A percentile compares a stretch with the other conserved stretches of the same genome.
phyloP scores from a whole-genome alignment of 202 grass and related monocot genomes.

The Cymbopogon flexuosus region DNA sequence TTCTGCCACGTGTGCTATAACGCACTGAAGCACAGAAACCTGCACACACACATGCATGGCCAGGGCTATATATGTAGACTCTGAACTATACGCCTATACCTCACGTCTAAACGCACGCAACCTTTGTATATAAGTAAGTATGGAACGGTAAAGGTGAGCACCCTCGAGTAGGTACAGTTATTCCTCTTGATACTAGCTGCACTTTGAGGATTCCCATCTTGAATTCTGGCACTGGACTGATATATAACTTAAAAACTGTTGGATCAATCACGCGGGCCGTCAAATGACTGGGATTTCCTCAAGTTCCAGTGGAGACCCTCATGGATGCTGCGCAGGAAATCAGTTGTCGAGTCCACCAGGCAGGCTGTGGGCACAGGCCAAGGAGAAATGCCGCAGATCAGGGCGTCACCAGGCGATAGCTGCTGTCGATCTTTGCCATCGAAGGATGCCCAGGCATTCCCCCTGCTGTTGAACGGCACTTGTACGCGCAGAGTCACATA shows the following conservation, averaged over 20 bases:
- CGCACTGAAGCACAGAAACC: not conserved
- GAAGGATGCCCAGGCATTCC: slow-evolving; percentile 83
- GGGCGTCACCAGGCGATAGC: slow-evolving; percentile 65
- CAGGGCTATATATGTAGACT: slow-evolving; percentile 5
- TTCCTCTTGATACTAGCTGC: slow-evolving; percentile 17
- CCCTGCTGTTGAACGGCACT: slow-evolving; percentile 85
- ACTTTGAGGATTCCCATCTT: slow-evolving; percentile 1
- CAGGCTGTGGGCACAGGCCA: slow-evolving; percentile 93
- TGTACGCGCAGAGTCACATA: slow-evolving; percentile 84
- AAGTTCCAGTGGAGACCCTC: slow-evolving; percentile 98
- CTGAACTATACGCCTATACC: not conserved
- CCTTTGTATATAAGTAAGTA: not conserved
- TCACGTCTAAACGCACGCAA: slow-evolving; percentile 5
- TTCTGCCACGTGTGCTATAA: not conserved
- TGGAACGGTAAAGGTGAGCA: not conserved
- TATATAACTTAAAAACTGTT: not conserved
- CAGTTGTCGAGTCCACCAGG: slow-evolving; percentile 75
- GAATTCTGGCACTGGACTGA: slow-evolving; percentile 3
- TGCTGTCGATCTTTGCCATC: slow-evolving; percentile 85
- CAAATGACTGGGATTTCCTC: slow-evolving; percentile 71
- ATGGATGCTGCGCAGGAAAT: slow-evolving; percentile 90
- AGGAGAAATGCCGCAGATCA: slow-evolving; percentile 89
- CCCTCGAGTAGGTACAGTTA: slow-evolving; percentile 26
- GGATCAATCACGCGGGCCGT: slow-evolving; percentile 45
- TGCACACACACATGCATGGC: not conserved